phyloP scores from a whole-genome alignment of 495 filamentous ascomycete genomes.

The Astrothelium subdiscretum region DNA sequence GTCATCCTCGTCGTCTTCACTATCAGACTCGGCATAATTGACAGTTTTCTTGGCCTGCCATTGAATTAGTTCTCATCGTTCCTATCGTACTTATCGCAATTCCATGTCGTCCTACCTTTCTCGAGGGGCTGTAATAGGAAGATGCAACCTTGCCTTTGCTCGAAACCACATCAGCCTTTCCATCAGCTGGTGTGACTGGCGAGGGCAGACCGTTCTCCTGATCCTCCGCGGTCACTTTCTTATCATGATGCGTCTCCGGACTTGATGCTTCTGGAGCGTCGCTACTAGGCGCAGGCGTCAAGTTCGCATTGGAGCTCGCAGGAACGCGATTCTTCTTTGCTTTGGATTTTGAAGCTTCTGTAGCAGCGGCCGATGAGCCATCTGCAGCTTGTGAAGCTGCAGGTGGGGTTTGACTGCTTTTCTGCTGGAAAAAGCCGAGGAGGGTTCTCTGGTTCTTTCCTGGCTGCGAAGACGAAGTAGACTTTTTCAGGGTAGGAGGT shows the following conservation, averaged over 20 bases:
- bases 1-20: constrained; percentile 49
- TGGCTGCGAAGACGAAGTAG: constrained; percentile 36
- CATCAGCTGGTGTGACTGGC: constrained; percentile 25
- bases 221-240: constrained; percentile 27
- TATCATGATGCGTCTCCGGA: constrained; percentile 30
- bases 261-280: constrained; percentile 48
- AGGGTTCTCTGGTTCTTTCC: constrained; percentile 58
- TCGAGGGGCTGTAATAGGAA: constrained; percentile 43
- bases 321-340: constrained; percentile 7
- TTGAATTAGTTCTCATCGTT: not conserved
- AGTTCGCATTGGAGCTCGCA: constrained; percentile 15
- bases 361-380: constrained; percentile 12
- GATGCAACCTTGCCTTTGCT: constrained; percentile 25
- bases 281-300: constrained; percentile 74
- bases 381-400: constrained; percentile 5
- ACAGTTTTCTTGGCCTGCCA: constrained; percentile 39
- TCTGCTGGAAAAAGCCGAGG: constrained; percentile 75
- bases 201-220: constrained; percentile 30
- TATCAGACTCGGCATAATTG: constrained; percentile 56
- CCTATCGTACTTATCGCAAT: not conserved
- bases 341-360: constrained; percentile 30
- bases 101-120: constrained; percentile 38
- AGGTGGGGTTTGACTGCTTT: constrained; percentile 7
- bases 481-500: constrained; percentile 21
- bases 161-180: constrained; percentile 23